Percentiles rank a stretch among this genome's conserved stretches.
Conservation (phyloP, 306 rosid genomes). For the Mimosa pudica region DNA sequence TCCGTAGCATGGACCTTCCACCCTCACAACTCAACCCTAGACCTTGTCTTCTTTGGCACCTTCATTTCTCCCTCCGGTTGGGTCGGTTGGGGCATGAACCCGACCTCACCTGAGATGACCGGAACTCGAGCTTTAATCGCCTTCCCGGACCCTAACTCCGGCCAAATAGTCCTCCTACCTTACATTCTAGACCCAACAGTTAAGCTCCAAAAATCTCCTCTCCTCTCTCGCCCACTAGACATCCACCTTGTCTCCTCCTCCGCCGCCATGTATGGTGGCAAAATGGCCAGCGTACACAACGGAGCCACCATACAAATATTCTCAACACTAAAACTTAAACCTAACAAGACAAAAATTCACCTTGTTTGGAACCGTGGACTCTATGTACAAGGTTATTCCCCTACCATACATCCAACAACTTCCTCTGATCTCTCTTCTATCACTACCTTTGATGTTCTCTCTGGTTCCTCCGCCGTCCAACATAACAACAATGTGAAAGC, state of each 20-base stretch:
- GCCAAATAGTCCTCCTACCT: constrained; percentile 76
- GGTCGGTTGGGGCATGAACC: constrained; percentile 96
- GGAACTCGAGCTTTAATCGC: constrained; percentile 83
- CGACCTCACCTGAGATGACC: constrained; percentile 73
- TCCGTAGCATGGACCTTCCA: constrained; percentile 98
- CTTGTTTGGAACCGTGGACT: constrained; percentile 92
- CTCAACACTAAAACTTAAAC: constrained; percentile 57
- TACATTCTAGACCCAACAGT: constrained; percentile 76
- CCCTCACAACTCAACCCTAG: constrained; percentile 67
- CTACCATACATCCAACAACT: constrained; percentile 88
- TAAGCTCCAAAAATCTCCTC: constrained; percentile 72
- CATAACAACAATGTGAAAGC: constrained; percentile 43
- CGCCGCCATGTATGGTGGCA: constrained; percentile 71
- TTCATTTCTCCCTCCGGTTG: constrained; percentile 98
- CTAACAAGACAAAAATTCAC: constrained; percentile 73
- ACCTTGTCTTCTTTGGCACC: constrained; percentile 76
- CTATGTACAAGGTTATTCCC: constrained; percentile 96
- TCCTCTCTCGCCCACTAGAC: constrained; percentile 87
- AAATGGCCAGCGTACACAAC: constrained; percentile 68
- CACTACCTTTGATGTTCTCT: constrained; percentile 67
- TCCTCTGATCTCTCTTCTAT: constrained; percentile 71
- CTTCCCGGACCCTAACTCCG: constrained; percentile 80
- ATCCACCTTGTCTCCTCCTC: constrained; percentile 68
- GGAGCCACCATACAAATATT: constrained; percentile 82
- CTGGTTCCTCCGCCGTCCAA: constrained; percentile 55